phyloP scores from a whole-genome alignment of 805 yeast species.

The Hanseniaspora mollemarum region DNA sequence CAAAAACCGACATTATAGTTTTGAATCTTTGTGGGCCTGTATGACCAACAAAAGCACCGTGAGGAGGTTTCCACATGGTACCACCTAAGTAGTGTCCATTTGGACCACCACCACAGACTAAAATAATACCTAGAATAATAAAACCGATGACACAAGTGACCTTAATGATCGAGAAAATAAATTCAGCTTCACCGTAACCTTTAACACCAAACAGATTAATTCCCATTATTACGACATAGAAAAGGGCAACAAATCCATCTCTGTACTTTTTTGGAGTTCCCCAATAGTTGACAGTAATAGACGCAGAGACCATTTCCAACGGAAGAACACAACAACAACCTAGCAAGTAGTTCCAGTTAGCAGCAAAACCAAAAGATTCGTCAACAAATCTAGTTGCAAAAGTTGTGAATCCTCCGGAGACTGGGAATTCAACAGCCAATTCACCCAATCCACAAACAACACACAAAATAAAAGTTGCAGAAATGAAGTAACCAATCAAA shows the following conservation, averaged over 20 bases:
- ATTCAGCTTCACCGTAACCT: constrained; percentile 47
- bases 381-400: constrained; percentile 49
- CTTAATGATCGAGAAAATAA: constrained; percentile 39
- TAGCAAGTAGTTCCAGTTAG: constrained; percentile 47
- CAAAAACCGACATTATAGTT: constrained; percentile 44
- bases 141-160: constrained; percentile 42
- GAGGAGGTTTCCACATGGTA: constrained; percentile 35
- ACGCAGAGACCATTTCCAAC: constrained; percentile 42
- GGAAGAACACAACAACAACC: constrained; percentile 44
- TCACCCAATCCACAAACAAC: constrained; percentile 56
- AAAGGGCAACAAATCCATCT: constrained; percentile 40
- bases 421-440: constrained; percentile 48
- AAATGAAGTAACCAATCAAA: constrained; percentile 43
- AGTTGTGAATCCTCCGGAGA: constrained; percentile 53
- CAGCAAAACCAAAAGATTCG: constrained; percentile 53
- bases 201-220: constrained; percentile 46
- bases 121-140: constrained; percentile 42
- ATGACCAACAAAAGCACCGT: constrained; percentile 50
- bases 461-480: constrained; percentile 46
- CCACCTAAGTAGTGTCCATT: constrained; percentile 39
- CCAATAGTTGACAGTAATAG: constrained; percentile 46
- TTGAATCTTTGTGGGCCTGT: constrained; percentile 33
- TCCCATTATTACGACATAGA: constrained; percentile 36
- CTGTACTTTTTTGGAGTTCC: constrained; percentile 36
- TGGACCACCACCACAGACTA: constrained; percentile 36